Evolutionary conservation across 2,329 filamentous ascomycete species (phyloP).

Genomic region (Penicillium sp.): DNA sequence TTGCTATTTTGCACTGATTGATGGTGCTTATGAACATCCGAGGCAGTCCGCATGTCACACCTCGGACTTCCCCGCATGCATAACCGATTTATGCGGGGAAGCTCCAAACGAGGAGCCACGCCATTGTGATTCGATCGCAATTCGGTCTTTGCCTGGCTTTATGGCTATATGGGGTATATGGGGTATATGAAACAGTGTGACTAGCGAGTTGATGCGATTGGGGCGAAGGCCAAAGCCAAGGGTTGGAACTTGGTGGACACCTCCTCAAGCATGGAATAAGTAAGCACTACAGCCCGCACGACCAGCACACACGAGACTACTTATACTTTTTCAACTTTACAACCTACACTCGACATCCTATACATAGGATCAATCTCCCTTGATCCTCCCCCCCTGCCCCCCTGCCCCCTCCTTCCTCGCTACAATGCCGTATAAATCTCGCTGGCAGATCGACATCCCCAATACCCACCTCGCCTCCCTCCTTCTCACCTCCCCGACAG

Average conservation of each 20-base stretch:
- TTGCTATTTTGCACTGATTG: no score
- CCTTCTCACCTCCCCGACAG: constrained; percentile 54
- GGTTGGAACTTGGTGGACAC: not conserved
- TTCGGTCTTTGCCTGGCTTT: not conserved
- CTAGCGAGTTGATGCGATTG: not conserved
- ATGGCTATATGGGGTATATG: constrained; percentile 1
- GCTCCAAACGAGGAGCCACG: not conserved
- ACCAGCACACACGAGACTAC: not conserved
- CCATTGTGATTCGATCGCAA: constrained; percentile 13
- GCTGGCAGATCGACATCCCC: constrained; percentile 52
- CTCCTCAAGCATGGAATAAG: not conserved
- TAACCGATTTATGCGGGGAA: constrained; percentile 22
- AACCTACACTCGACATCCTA: not conserved
- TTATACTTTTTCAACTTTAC: not conserved
- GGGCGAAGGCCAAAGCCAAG: not conserved
- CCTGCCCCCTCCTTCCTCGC: not conserved
- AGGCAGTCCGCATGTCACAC: not conserved
- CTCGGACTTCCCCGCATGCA: constrained; percentile 22
- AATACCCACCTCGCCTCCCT: constrained; percentile 43
- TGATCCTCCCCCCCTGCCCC: not conserved
- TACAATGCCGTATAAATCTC: constrained; percentile 56
- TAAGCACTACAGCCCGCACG: not conserved
- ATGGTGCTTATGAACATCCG: not conserved
- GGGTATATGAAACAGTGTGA: not conserved
- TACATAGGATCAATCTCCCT: not conserved